Base-by-base conservation (phyloP, 148 eudicot genomes). In the Chenopodium formosanum region DNA sequence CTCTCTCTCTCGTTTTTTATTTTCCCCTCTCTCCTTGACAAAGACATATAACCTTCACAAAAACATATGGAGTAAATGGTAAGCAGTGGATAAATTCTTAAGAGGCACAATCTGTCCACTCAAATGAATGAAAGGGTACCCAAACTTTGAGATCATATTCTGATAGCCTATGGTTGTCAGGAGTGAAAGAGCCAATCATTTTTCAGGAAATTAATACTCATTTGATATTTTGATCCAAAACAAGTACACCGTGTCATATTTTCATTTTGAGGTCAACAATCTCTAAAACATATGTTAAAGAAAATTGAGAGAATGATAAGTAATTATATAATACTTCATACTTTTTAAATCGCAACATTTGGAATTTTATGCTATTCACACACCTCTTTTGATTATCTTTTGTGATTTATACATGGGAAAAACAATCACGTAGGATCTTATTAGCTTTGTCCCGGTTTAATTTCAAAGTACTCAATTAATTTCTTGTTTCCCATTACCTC, bases 11-110 rank as follows among this genome's bases (percentile, higher is more conserved):
- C 44, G 5, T 7, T 6, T 5, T 40, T 7, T 40, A 5, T 40
- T 0, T 40, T 5, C 5, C 44, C 44, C 4, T 40, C 58, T 44
- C 25, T 23, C 75, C 70, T 17, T 29, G 79, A 78, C 25, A 81
- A 81, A 17, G 81, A 85, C 84, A 58, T 78, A 60, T 77, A 80
- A 80, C 86, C 82, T 78, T 81, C 75, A 77, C 64, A 74, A 53
- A 58, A 74, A 63, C 44, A 52, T 66, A 66, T 27, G 27, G 31
- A 52, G 34, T 74, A 47, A 62, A 29, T 62, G 11, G 2, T 62
- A 7, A 40, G 44, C 48, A 77, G 68, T 20, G n/a, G 0, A 50
- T n/a, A 60, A 75, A 76, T 76, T 76, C 81, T 29, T n/a, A 84
- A 80, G 67, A 53, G 73, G 31, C n/a, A 62, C 32, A 52, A 76